Conservation (phyloP, 2,329 filamentous ascomycete genomes). For the Paecilomyces sp. region DNA sequence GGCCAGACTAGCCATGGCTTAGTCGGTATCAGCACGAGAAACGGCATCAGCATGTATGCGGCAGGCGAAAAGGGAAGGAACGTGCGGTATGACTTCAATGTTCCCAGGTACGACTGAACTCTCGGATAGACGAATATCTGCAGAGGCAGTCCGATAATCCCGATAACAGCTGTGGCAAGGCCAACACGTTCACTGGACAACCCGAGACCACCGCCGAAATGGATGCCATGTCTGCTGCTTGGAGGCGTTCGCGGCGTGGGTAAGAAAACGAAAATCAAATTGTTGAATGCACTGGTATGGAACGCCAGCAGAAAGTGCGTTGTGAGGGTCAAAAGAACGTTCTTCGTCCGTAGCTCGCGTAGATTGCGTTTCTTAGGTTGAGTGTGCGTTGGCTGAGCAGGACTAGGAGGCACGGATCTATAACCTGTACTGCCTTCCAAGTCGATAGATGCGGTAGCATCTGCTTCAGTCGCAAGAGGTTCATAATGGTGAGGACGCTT, state of each 20-base stretch:
- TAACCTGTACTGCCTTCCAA: constrained; percentile 13
- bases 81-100: constrained; percentile 59
- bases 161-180: constrained; percentile 70
- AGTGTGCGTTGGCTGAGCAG: constrained; percentile 16
- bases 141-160: constrained; percentile 65
- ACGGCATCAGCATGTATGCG: constrained; percentile 63
- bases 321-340: constrained; percentile 52
- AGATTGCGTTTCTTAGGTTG: constrained; percentile 39
- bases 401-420: constrained; percentile 19
- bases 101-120: constrained; percentile 60
- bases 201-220: constrained; percentile 68
- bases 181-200: constrained; percentile 64
- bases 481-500: constrained; percentile 23
- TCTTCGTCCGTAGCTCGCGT: constrained; percentile 46
- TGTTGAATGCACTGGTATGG: constrained; percentile 69
- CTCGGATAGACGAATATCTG: constrained; percentile 66
- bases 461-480: constrained; percentile 19
- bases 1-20: constrained; percentile 52
- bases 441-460: constrained; percentile 24
- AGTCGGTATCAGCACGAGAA: constrained; percentile 61
- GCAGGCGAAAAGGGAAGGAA: constrained; percentile 65
- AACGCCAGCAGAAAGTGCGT: constrained; percentile 64
- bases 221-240: constrained; percentile 36
- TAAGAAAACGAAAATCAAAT: constrained; percentile 69
- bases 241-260: constrained; percentile 58